A percentile compares a stretch with the other conserved stretches of the same genome.
These are phyloP conservation scores for Leccinum boreale DNA, from an alignment of 768 basidiomycete genomes.

Conservation along the genomic window DNA sequence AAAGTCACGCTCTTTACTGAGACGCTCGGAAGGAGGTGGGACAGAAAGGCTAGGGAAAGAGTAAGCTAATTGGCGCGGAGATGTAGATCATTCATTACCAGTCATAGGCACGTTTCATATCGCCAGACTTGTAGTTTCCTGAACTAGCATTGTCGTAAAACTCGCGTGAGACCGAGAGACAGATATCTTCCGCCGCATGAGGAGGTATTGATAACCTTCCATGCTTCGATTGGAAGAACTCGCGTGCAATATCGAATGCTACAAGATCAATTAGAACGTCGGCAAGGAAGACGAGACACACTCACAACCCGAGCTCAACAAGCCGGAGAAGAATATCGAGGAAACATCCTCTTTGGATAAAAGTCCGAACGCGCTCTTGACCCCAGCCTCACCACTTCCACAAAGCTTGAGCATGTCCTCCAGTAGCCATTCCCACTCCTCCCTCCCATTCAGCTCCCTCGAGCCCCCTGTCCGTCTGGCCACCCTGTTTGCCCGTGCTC, in stretches of 20 bases:
- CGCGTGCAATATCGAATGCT: constrained; percentile 70
- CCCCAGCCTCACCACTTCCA: constrained; percentile 54
- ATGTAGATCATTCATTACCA: constrained; percentile 53
- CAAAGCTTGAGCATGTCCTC: constrained; percentile 88
- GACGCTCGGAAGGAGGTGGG: constrained; percentile 56
- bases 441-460: constrained; percentile 52
- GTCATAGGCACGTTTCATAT: constrained; percentile 96
- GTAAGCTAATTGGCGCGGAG: not conserved
- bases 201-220: constrained; percentile 46
- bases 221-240: constrained; percentile 50
- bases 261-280: constrained; percentile 9
- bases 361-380: constrained; percentile 79
- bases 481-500: constrained; percentile 84
- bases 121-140: constrained; percentile 88
- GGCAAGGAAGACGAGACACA: constrained; percentile 20
- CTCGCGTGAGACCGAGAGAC: constrained; percentile 77
- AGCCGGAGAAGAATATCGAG: constrained; percentile 81
- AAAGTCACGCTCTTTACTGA: constrained; percentile 78
- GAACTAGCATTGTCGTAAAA: constrained; percentile 93
- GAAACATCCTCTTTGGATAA: constrained; percentile 68
- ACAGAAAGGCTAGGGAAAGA: constrained; percentile 64
- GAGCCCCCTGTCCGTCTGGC: constrained; percentile 63
- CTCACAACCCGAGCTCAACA: constrained; percentile 87
- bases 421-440: constrained; percentile 85
- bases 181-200: constrained; percentile 67